These are phyloP conservation scores for Botrytis squamosa DNA, from an alignment of 2,329 filamentous ascomycete genomes.

Conservation along the genomic window DNA sequence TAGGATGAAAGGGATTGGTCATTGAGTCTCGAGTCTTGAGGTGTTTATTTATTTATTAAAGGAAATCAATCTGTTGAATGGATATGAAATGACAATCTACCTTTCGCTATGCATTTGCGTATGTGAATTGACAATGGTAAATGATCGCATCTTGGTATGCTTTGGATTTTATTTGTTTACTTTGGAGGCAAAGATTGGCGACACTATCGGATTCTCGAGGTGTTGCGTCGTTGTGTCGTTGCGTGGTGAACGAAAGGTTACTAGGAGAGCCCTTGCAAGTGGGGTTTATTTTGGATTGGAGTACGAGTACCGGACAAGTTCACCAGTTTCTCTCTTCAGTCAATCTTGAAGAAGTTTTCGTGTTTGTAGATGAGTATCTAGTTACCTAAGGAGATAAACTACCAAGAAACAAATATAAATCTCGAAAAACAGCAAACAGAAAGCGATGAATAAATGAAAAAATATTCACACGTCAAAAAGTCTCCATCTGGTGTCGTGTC, in stretches of 20 bases:
- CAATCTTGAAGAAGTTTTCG: not conserved
- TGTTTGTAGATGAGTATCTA: not conserved
- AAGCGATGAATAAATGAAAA: not conserved
- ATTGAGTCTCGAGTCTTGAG: not conserved
- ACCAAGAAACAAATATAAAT: not conserved
- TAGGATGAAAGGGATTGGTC: conserved; percentile 9
- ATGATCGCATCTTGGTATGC: not conserved
- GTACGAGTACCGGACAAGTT: no score
- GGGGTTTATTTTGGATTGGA: no score
- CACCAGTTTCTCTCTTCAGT: no score
- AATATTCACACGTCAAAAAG: not conserved
- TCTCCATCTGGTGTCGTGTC: not conserved
- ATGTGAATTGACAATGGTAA: not conserved
- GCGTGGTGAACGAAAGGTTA: not conserved
- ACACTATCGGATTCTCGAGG: not conserved
- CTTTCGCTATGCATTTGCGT: conserved; percentile 15
- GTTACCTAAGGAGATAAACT: no score
- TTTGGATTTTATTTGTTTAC: not conserved
- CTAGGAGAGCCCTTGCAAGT: not conserved
- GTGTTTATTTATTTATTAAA: no score
- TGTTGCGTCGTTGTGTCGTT: not conserved
- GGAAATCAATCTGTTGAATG: no score
- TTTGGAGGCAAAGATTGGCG: not conserved
- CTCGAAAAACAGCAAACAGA: not conserved
- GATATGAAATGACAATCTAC: not conserved